Evolutionary conservation across 495 filamentous ascomycete species (phyloP).

Genomic region (Aspergillus funiculosus): DNA sequence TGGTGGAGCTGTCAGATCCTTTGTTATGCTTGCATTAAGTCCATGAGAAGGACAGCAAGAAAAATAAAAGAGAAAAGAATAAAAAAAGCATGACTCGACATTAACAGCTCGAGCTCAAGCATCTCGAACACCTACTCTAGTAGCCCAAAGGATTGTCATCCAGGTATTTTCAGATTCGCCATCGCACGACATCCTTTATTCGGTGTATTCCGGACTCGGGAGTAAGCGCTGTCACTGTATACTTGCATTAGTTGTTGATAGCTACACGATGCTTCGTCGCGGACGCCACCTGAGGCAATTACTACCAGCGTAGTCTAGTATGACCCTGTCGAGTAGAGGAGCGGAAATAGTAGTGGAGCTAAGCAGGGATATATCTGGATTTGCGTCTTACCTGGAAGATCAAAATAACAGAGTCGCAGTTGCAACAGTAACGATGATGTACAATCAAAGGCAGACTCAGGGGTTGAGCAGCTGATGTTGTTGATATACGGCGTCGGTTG

Average conservation of each 20-base stretch:
- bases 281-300: background rate
- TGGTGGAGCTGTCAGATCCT: background rate
- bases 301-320: constrained; percentile 1
- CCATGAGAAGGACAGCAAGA: background rate
- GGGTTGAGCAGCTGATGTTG: too few species aligned
- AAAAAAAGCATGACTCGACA: background rate
- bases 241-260: background rate
- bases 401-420: background rate
- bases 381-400: background rate
- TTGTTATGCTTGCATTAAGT: background rate
- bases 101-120: too few species aligned
- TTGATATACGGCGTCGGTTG: too few species aligned
- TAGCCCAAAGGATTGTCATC: too few species aligned
- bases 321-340: background rate
- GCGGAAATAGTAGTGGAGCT: constrained; percentile 1
- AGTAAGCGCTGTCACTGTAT: background rate
- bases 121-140: too few species aligned
- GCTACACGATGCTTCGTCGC: background rate
- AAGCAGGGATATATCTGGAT: constrained; percentile 13
- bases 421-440: too few species aligned
- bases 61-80: background rate
- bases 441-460: too few species aligned
- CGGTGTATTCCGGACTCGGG: too few species aligned
- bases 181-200: background rate
- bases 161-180: background rate